Base-by-base conservation (phyloP, 2,329 filamentous ascomycete genomes). In the Fusarium sororula region DNA sequence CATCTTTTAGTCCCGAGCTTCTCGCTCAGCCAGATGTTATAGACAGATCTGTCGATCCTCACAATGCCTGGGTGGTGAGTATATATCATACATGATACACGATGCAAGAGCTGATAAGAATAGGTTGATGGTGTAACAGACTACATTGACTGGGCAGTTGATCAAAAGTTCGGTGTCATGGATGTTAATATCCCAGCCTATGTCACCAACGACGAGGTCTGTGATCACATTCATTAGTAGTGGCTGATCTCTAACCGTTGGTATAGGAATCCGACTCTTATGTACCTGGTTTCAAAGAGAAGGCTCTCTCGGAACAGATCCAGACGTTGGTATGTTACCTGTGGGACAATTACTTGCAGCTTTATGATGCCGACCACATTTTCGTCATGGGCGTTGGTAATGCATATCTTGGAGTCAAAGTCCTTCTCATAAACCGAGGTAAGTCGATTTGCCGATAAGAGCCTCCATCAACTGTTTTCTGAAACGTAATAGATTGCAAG, bases 331-430 rank as follows among this genome's bases (percentile, higher is more conserved):
- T 96, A 9, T 91, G 89, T 68, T 98, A 98, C 79, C 85, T 99
- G 20, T 99, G 96, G 96, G 95, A 98, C 77, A 99, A 99, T 80
- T 98, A 98, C 79, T 90, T 99, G 26, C 94, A 98, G 85, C 87
- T 93, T 38, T 91, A 91, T 57, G 84, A 92, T 6, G 87, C 89
- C 0, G 90, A 92, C 11, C 90, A 96, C 59, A 90, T 98, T 22
- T 93, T 97, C 79, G 86, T 99, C 28, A 87, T 99, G 79, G 96
- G 96, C 1, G 90, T 97, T 4, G 96, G 96, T n/a, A 92, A 94
- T 77, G 94, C 96, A 4, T 97, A 96, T 79, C 86, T 93, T 7
- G 95, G 94, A 4, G 89, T 98, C 54, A 92, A 96, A 66, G 89
- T 95, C 64, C 89, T 98, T 10, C 86, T 98, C 11, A 92, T 92